Conservation (phyloP, 2,329 filamentous ascomycete genomes). For the Tolypocladium ophioglossoides region DNA sequence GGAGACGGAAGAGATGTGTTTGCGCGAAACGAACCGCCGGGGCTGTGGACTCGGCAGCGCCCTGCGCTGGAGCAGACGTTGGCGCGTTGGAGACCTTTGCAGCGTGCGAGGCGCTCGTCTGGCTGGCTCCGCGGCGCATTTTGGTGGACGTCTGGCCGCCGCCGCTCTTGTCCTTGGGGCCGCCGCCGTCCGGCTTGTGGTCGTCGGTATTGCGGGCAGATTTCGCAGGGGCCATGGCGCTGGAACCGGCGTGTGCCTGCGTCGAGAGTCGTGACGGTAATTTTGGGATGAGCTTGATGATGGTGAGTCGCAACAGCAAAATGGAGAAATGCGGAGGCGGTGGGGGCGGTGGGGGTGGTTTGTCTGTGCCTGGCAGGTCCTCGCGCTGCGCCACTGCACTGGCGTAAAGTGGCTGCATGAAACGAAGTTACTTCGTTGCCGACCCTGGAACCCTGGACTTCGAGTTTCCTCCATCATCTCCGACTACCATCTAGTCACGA, state of each 20-base stretch:
- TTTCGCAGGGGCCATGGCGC: constrained; percentile 35
- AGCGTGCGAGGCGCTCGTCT: constrained; percentile 23
- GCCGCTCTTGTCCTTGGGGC: constrained; percentile 34
- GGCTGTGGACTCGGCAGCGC: constrained; percentile 17
- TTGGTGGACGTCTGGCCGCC: constrained; percentile 37
- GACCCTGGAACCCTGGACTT: not conserved
- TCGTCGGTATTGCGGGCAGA: constrained; percentile 33
- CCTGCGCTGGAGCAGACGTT: constrained; percentile 19
- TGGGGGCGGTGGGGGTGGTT: not conserved
- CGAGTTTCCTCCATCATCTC: not conserved
- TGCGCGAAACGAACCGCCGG: constrained; percentile 20
- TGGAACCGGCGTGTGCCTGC: not conserved
- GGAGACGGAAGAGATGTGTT: not conserved
- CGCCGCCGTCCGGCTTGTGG: constrained; percentile 28
- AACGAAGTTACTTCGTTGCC: not conserved
- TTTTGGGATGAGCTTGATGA: not conserved
- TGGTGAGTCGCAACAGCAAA: not conserved
- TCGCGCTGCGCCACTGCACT: not conserved
- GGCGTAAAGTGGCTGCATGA: not conserved
- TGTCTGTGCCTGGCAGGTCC: not conserved
- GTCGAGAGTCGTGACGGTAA: not conserved
- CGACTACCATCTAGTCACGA: not conserved
- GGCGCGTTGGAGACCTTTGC: constrained; percentile 33
- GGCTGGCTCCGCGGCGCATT: constrained; percentile 44
- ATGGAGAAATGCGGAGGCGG: not conserved